phyloP scores from a whole-genome alignment of 2,329 filamentous ascomycete species.

The Grosmannia serpens region DNA sequence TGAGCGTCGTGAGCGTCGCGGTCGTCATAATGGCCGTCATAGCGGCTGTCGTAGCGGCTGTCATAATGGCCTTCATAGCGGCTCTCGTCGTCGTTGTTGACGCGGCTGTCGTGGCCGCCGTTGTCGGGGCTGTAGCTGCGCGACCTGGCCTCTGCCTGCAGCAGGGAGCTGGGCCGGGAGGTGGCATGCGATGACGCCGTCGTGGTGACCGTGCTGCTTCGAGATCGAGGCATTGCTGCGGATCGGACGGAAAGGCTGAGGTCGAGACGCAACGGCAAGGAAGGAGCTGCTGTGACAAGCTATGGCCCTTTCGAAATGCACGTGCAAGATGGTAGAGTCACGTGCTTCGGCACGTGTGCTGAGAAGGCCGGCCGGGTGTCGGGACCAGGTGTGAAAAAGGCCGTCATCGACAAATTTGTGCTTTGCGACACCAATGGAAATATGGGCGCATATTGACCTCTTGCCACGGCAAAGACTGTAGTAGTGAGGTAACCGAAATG shows the following conservation, averaged over 20 bases:
- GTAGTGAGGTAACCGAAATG: no score
- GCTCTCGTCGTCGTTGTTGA: no score
- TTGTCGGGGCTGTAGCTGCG: not conserved
- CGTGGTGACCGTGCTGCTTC: not conserved
- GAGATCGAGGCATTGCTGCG: not conserved
- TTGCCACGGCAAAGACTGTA: no score
- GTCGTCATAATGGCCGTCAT: not conserved
- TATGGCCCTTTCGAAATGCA: not conserved
- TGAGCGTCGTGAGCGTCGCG: not conserved
- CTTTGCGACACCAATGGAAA: no score
- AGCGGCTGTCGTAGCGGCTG: not conserved
- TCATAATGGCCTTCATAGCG: not conserved
- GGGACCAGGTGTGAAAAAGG: no score
- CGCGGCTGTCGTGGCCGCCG: not conserved
- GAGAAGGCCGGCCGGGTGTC: no score
- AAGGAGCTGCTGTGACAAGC: not conserved
- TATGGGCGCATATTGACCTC: no score
- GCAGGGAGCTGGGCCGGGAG: not conserved
- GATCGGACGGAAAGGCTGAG: not conserved
- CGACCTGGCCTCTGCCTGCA: not conserved
- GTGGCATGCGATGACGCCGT: not conserved
- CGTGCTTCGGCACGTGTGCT: no score
- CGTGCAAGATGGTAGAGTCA: not conserved
- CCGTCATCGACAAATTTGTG: no score
- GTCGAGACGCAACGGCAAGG: not conserved